phyloP scores from a whole-genome alignment of 2,329 filamentous ascomycete genomes.

The Talaromyces sp. region DNA sequence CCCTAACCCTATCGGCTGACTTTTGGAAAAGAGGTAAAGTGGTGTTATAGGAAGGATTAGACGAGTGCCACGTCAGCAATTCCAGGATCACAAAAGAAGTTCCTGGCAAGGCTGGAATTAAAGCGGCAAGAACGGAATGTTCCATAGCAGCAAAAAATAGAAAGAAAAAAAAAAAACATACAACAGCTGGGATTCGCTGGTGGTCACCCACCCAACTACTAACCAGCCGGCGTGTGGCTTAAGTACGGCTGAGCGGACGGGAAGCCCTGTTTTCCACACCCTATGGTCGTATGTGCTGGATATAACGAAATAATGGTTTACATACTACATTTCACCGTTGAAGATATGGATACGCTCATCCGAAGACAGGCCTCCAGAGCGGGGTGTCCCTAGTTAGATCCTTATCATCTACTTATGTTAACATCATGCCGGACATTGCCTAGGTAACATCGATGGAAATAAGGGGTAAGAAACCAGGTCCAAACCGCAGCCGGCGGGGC shows the following conservation, averaged over 20 bases:
- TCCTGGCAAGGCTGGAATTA: not conserved
- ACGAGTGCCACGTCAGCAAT: not conserved
- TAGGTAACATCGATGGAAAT: not conserved
- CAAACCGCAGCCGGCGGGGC: not conserved
- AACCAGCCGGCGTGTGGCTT: constrained; percentile 18
- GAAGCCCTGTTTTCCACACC: constrained; percentile 18
- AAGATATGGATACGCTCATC: too few relatives aligned
- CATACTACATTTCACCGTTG: not conserved
- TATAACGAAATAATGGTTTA: rapidly evolving
- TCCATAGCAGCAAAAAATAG: constrained; percentile 4
- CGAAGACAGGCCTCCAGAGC: not conserved
- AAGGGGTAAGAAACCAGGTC: not conserved
- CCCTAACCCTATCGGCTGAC: not conserved
- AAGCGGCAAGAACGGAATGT: not conserved
- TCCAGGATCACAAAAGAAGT: not conserved
- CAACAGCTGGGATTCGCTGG: constrained; percentile 14
- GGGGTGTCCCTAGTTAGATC: not conserved
- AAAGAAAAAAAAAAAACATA: not conserved
- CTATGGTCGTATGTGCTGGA: constrained; percentile 14
- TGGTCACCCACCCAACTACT: constrained; percentile 19
- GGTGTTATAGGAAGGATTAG: not conserved
- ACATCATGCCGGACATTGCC: not conserved
- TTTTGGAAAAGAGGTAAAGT: not conserved
- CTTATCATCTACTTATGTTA: not conserved
- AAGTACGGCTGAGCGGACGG: constrained; percentile 19